Evolutionary conservation across 2,329 filamentous ascomycete species (phyloP).

Genomic region (Phaeosphaeriaceae sp.): DNA sequence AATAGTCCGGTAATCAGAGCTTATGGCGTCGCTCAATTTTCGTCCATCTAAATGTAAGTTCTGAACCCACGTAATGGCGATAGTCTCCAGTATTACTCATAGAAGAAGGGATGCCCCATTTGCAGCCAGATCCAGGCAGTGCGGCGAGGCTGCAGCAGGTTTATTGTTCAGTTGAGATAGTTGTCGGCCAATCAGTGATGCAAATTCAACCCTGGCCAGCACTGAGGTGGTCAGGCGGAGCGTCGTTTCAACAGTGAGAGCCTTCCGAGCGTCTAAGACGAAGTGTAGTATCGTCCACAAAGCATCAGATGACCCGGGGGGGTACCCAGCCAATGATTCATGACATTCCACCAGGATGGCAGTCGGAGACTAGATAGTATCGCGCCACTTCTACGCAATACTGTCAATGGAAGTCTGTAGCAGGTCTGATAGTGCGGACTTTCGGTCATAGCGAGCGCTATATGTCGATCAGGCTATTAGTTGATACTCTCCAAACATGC

Average conservation of each 20-base stretch:
- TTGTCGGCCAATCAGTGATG: slow-evolving; percentile 33
- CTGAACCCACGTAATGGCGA: slow-evolving; percentile 4
- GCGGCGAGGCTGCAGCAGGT: slow-evolving; percentile 34
- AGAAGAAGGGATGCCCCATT: slow-evolving; percentile 11
- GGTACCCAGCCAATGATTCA: slow-evolving; percentile 20
- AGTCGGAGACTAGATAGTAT: neutral
- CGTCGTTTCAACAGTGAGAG: slow-evolving; percentile 16
- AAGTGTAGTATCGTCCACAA: slow-evolving; percentile 27
- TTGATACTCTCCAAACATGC: neutral
- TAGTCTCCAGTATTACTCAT: slow-evolving; percentile 4
- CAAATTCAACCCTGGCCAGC: slow-evolving; percentile 10
- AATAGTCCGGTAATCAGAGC: neutral
- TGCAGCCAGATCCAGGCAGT: slow-evolving; percentile 16
- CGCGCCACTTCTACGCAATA: neutral
- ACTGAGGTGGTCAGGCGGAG: slow-evolving; percentile 34
- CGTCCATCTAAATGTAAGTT: neutral
- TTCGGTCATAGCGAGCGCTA: neutral
- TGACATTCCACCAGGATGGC: slow-evolving; percentile 2
- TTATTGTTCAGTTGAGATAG: slow-evolving; percentile 20
- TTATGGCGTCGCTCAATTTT: neutral
- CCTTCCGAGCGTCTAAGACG: slow-evolving; percentile 23
- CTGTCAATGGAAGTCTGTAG: neutral
- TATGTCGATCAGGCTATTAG: neutral
- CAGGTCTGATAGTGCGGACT: neutral
- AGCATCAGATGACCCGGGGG: slow-evolving; percentile 39